These are phyloP conservation scores for Penicillium desertorum DNA, from an alignment of 495 filamentous ascomycete species.

Conservation along the genomic window DNA sequence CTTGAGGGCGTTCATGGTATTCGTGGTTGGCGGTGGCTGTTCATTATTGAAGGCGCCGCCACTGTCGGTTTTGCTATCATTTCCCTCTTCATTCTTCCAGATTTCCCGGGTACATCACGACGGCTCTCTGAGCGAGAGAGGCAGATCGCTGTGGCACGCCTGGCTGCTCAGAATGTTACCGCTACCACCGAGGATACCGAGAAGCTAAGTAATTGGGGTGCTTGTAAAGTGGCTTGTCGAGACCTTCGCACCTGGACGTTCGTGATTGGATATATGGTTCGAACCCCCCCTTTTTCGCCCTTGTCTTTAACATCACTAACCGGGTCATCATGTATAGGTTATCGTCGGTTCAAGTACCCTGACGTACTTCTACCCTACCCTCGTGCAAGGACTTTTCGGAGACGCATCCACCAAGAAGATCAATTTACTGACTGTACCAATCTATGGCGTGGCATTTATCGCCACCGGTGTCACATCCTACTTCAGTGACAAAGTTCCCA, in stretches of 20 bases:
- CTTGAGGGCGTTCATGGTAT: conserved; percentile 52
- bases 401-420: conserved; percentile 39
- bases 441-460: conserved; percentile 47
- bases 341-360: conserved; percentile 46
- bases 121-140: conserved; percentile 26
- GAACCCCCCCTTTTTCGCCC: not conserved
- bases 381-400: conserved; percentile 46
- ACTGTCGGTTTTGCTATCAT: conserved; percentile 40
- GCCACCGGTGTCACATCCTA: conserved; percentile 36
- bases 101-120: conserved; percentile 32
- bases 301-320: not conserved
- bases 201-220: conserved; percentile 13
- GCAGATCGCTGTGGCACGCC: conserved; percentile 25
- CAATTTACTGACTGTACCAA: conserved; percentile 40
- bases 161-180: conserved; percentile 22
- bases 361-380: conserved; percentile 54
- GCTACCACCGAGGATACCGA: conserved; percentile 21
- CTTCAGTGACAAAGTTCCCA: conserved; percentile 35
- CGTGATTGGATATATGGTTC: conserved; percentile 35
- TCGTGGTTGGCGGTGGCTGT: conserved; percentile 66
- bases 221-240: conserved; percentile 11
- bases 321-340: conserved; percentile 9
- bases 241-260: conserved; percentile 33
- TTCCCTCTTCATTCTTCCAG: conserved; percentile 30
- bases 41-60: conserved; percentile 65